Evolutionary conservation across 371 early-diverging fungal genomes (phyloP), one percentile per base, ranked within the genome.

Genomic region (Lichtheimia hyalospora): DNA sequence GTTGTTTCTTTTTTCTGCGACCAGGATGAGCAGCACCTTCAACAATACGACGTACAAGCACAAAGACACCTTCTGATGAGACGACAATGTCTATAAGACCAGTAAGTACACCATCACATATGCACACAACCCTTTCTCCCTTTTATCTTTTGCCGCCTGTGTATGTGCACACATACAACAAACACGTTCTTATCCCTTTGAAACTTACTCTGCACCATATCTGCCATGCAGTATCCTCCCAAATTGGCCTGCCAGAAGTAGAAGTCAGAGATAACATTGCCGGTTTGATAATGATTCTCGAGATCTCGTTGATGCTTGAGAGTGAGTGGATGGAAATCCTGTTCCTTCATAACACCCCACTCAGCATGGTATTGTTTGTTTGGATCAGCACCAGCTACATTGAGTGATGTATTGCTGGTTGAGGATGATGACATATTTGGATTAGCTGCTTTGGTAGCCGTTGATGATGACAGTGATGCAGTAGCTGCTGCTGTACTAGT

Each of bases 171-270:
- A 21, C 50, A 25, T n/a, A 50, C 50, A 50, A n/a, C 21, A 50
- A 15, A 21, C 50, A 21, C 24, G 50, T n/a, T 18, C 50, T 25
- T 5, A 50, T n/a, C 25, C 50, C 34, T 34, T 34, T 34, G 39
- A 27, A 42, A 61, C 61, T 62, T 70, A 77, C 78, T 67, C 64
- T 78, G 71, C 18, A 67, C 46, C 79, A 78, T 78, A 49, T 78
- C 69, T 20, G 79, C 79, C 70, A 78, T 73, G 46, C 79, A 78
- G 52, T 78, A 78, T 6, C 79, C 79, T 44, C 79, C 79, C 15
- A 78, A 61, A 60, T 75, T 78, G n/a, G 79, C 79, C 44, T 78
- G 79, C 79, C 79, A 78, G 57, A 78, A 78, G 43, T 75, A 78
- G 62, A 78, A 78, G 51, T 78, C 79, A 18, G 67, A 18, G 46